Percentiles rank a stretch among this genome's conserved stretches.
Conservation (phyloP, 2,329 filamentous ascomycete genomes). For the Botryosphaeria agaves region DNA sequence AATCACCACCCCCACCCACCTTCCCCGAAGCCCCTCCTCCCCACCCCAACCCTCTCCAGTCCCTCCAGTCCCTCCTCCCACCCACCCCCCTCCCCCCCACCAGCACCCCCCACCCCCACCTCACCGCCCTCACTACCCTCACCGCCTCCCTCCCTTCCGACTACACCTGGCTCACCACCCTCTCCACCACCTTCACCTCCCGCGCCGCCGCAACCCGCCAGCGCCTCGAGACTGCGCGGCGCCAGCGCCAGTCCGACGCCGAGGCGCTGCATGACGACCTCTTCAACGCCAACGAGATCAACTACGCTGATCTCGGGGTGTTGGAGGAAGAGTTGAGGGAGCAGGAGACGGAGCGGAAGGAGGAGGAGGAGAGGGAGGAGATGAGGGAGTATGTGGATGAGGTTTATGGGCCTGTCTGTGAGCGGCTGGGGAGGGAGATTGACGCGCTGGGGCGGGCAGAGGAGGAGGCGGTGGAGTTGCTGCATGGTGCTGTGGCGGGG, state of each 20-base stretch:
- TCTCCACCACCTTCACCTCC: slow-evolving; percentile 26
- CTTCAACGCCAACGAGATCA: slow-evolving; percentile 39
- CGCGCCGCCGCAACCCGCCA: slow-evolving; percentile 24
- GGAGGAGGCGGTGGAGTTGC: slow-evolving; percentile 5
- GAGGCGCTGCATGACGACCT: slow-evolving; percentile 34
- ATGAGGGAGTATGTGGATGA: slow-evolving; percentile 30
- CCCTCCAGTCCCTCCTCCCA: slow-evolving; percentile 9
- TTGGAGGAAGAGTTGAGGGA: slow-evolving; percentile 38
- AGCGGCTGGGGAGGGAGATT: slow-evolving; percentile 31
- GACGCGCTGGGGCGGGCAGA: slow-evolving; percentile 25
- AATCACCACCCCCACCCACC: too few relatives aligned
- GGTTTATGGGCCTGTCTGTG: slow-evolving; percentile 33
- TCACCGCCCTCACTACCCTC: slow-evolving; percentile 10
- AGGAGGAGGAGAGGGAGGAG: slow-evolving; percentile 35
- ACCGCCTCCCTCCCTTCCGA: slow-evolving; percentile 7
- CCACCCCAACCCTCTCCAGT: slow-evolving; percentile 5
- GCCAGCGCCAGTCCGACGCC: slow-evolving; percentile 31
- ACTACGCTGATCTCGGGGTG: slow-evolving; percentile 37
- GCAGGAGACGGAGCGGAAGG: slow-evolving; percentile 30
- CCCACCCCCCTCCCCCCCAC: slow-evolving; percentile 4
- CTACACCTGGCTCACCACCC: slow-evolving; percentile 7
- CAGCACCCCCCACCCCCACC: slow-evolving; percentile 6
- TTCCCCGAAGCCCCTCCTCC: too few relatives aligned
- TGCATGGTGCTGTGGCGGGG: slow-evolving; percentile 5
- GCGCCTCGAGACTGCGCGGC: slow-evolving; percentile 29